Evolutionary conservation across 108 stramenopile genomes (phyloP).

Genomic region (Nannochloropsis gaditana): DNA sequence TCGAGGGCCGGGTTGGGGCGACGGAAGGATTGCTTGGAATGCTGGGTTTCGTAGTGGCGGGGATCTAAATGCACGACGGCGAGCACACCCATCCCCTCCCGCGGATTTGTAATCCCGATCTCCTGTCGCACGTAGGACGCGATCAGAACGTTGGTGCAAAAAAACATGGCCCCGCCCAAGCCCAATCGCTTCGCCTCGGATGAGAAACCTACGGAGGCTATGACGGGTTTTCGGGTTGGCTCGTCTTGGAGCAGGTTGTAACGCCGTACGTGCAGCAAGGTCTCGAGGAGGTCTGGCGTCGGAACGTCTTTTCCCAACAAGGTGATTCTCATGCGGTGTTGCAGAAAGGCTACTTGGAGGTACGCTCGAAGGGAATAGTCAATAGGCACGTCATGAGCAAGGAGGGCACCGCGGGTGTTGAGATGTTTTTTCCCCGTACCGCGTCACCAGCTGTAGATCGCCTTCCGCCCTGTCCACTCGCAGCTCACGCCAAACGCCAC

Average conservation of each 20-base stretch:
- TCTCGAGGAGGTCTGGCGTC: not conserved
- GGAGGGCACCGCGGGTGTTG: not conserved
- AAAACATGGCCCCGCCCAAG: not conserved
- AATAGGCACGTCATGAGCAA: conserved; percentile 6
- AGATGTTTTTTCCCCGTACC: not conserved
- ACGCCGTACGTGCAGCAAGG: not conserved
- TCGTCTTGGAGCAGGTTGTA: conserved; percentile 18
- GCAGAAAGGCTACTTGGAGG: not conserved
- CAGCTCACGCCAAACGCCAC: conserved; percentile 6
- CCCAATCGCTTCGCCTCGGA: not conserved
- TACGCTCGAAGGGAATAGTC: not conserved
- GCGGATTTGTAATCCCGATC: not conserved
- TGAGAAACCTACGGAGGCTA: not conserved
- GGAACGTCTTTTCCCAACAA: not conserved
- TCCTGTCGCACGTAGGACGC: not conserved
- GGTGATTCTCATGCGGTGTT: not conserved
- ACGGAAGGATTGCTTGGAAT: conserved; percentile 7
- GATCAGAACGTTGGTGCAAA: not conserved
- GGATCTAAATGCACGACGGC: conserved; percentile 16
- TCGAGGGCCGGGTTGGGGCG: not conserved
- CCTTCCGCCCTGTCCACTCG: not conserved
- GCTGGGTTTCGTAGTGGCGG: not conserved
- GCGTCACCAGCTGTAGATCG: not conserved
- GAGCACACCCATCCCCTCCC: conserved; percentile 9
- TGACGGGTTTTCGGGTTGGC: not conserved